Percentiles rank a stretch among this genome's conserved stretches.
phyloP scores from a whole-genome alignment of 441 rosid genomes.

The Adansonia madagascariensis region DNA sequence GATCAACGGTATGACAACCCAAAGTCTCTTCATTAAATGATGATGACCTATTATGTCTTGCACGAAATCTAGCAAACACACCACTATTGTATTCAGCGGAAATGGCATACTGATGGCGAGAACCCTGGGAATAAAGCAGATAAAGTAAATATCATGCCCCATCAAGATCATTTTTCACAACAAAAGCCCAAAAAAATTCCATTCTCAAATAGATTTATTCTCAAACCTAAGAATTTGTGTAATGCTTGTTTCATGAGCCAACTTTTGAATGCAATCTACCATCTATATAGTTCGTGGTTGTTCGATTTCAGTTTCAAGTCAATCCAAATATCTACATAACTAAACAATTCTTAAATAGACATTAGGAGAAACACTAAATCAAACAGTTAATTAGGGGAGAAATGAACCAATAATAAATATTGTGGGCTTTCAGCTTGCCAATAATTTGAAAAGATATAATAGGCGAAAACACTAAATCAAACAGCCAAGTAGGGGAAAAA shows the following conservation, averaged over 20 bases:
- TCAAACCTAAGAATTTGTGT: constrained; percentile 5
- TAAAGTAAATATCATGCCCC: constrained; percentile 26
- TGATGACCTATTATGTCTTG: constrained; percentile 60
- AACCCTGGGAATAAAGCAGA: constrained; percentile 50
- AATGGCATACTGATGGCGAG: constrained; percentile 58
- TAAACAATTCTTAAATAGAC: constrained; percentile 11
- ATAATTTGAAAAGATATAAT: not conserved
- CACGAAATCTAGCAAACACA: constrained; percentile 77
- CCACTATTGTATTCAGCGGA: constrained; percentile 63
- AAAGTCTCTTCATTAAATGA: constrained; percentile 61
- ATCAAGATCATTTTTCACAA: not conserved
- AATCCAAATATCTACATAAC: constrained; percentile 8
- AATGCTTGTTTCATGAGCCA: constrained; percentile 10
- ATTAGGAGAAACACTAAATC: not conserved
- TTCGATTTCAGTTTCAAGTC: constrained; percentile 1
- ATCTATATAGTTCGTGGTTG: not conserved
- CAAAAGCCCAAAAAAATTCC: constrained; percentile 8
- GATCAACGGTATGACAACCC: constrained; percentile 62
- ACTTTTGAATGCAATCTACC: constrained; percentile 6
- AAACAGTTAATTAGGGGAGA: not conserved
- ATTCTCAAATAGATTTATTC: constrained; percentile 2
- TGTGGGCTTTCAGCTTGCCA: not conserved
- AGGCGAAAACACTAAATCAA: not conserved
- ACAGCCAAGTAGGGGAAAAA: not conserved
- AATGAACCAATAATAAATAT: not conserved